These are phyloP conservation scores for Vaccinium corymbosum DNA, from an alignment of 148 eudicot species.

Conservation along the genomic window DNA sequence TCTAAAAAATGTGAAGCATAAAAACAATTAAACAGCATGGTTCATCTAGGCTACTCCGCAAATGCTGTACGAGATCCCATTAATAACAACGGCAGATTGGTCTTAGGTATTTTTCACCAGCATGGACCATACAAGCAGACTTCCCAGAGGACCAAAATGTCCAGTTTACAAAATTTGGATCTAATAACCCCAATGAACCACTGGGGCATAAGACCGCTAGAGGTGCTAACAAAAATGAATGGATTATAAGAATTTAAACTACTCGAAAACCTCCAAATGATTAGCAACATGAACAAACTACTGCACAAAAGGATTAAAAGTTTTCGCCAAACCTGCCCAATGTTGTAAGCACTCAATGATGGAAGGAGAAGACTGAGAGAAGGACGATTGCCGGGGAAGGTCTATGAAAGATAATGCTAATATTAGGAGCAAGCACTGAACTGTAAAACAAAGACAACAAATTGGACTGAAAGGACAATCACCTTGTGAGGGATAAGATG, in stretches of 20 bases:
- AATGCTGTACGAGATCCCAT: neutral
- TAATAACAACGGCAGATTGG: neutral
- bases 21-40: neutral
- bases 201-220: neutral
- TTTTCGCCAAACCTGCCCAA: conserved; percentile 75
- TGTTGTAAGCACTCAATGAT: conserved; percentile 70
- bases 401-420: conserved; percentile 43
- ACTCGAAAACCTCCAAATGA: neutral
- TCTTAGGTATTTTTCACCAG: neutral
- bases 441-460: conserved; percentile 1
- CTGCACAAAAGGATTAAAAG: neutral
- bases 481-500: conserved; percentile 95
- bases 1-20: neutral
- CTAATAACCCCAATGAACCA: neutral
- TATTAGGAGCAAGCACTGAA: conserved; percentile 8
- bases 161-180: neutral
- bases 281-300: neutral
- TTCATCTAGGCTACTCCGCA: neutral
- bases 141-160: neutral
- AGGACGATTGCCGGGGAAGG: conserved; percentile 96
- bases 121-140: neutral
- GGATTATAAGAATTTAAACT: neutral
- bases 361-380: conserved; percentile 94
- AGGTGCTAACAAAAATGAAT: neutral
- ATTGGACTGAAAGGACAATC: neutral